phyloP scores from a whole-genome alignment of 352 stramenopile genomes.

The Globisporangium paroecandrum region DNA sequence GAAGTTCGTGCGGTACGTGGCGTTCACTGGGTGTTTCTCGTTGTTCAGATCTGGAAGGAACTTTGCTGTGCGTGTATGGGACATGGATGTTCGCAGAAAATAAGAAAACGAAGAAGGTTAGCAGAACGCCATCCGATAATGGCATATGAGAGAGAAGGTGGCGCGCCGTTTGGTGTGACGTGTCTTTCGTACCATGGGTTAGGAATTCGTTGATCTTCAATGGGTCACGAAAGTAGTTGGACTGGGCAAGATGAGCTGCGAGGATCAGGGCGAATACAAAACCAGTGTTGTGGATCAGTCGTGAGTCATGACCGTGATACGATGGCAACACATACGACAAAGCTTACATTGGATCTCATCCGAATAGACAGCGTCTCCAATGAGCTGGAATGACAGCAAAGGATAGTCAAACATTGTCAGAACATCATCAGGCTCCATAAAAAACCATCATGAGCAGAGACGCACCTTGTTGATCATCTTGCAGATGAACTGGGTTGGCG shows the following conservation, averaged over 20 bases:
- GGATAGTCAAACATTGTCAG: constrained; percentile 4
- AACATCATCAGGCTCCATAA: constrained; percentile 5
- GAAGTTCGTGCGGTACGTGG: constrained; percentile 89
- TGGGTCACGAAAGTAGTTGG: constrained; percentile 93
- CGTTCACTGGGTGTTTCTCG: constrained; percentile 69
- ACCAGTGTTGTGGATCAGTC: not conserved
- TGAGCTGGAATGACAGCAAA: constrained; percentile 45
- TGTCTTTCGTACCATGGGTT: constrained; percentile 41
- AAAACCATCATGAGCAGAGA: not conserved
- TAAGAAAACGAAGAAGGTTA: not conserved
- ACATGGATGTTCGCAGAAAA: not conserved
- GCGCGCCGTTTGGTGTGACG: not conserved
- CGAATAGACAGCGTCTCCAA: constrained; percentile 84
- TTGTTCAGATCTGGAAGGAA: constrained; percentile 91
- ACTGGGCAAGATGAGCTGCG: constrained; percentile 79
- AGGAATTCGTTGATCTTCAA: constrained; percentile 67
- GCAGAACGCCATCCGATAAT: not conserved
- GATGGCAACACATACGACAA: not conserved
- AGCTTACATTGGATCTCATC: constrained; percentile 72
- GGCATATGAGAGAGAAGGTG: not conserved
- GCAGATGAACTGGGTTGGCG: constrained; percentile 80
- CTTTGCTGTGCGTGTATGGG: constrained; percentile 28
- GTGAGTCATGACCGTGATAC: not conserved
- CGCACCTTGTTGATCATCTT: constrained; percentile 73
- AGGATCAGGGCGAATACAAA: not conserved